Conservation (phyloP, 345 rosid species). For the Lagerstroemia speciosa region DNA sequence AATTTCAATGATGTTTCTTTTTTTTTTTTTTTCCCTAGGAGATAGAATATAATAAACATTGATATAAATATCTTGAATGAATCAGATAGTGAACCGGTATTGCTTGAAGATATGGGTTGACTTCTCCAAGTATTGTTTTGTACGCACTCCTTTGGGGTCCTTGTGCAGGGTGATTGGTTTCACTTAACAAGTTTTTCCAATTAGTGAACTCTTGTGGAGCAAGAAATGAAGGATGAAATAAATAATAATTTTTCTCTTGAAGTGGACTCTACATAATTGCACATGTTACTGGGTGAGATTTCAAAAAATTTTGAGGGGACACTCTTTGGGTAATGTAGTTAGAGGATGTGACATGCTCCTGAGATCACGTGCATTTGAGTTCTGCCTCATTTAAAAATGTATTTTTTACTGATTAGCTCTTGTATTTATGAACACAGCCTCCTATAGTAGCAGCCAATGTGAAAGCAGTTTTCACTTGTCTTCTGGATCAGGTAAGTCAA, state of each 20-base stretch:
- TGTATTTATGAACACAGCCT: constrained; percentile 43
- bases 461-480: constrained; percentile 83
- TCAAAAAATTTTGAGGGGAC: no score
- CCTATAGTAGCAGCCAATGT: constrained; percentile 72
- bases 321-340: no score
- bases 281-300: neutral
- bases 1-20: neutral
- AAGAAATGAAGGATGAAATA: neutral
- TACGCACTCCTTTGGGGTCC: neutral
- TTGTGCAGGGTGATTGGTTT: neutral
- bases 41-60: neutral
- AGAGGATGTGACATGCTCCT: neutral
- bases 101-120: neutral
- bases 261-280: neutral
- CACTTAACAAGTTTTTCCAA: neutral
- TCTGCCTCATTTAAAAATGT: neutral
- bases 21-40: no score
- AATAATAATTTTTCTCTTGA: neutral
- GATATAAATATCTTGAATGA: neutral
- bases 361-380: neutral
- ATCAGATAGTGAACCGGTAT: neutral
- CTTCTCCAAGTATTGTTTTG: neutral
- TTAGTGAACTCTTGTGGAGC: neutral
- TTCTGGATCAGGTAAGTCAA: constrained; percentile 71
- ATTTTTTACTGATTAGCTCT: constrained; percentile 1